Percentiles rank a stretch among this genome's conserved stretches.
phyloP scores from a whole-genome alignment of 2,329 filamentous ascomycete species.

The Fusarium decemcellulare region DNA sequence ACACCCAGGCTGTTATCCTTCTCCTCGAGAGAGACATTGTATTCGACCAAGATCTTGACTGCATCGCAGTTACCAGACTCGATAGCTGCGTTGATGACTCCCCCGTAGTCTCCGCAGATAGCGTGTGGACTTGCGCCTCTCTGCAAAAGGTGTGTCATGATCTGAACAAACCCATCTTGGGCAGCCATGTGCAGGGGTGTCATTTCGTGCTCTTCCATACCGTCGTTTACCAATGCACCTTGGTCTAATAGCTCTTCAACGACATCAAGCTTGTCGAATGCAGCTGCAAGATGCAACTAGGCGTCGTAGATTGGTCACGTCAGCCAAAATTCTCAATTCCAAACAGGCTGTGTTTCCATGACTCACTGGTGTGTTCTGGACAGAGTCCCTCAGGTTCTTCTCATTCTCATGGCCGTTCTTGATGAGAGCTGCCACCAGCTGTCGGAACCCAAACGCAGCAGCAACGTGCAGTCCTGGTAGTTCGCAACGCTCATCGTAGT shows the following conservation, averaged over 20 bases:
- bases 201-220: constrained; percentile 46
- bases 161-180: constrained; percentile 53
- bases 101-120: constrained; percentile 42
- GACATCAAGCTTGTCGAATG: constrained; percentile 18
- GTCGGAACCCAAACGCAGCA: constrained; percentile 54
- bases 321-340: constrained; percentile 41
- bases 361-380: constrained; percentile 53
- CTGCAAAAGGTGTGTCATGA: constrained; percentile 57
- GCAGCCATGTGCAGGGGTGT: constrained; percentile 59
- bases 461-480: constrained; percentile 57
- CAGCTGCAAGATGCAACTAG: constrained; percentile 35
- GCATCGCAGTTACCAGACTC: constrained; percentile 57
- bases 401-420: constrained; percentile 55
- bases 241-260: constrained; percentile 31
- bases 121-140: constrained; percentile 56
- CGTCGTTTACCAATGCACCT: constrained; percentile 44
- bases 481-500: constrained; percentile 46
- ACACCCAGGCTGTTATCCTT: neutral
- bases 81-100: constrained; percentile 59
- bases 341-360: neutral
- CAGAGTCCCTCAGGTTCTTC: constrained; percentile 49
- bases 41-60: constrained; percentile 56
- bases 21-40: constrained; percentile 51
- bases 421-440: constrained; percentile 55
- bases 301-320: neutral